Evolutionary conservation across 352 stramenopile genomes (phyloP).

Genomic region (Globisporangium uncinulatum): DNA sequence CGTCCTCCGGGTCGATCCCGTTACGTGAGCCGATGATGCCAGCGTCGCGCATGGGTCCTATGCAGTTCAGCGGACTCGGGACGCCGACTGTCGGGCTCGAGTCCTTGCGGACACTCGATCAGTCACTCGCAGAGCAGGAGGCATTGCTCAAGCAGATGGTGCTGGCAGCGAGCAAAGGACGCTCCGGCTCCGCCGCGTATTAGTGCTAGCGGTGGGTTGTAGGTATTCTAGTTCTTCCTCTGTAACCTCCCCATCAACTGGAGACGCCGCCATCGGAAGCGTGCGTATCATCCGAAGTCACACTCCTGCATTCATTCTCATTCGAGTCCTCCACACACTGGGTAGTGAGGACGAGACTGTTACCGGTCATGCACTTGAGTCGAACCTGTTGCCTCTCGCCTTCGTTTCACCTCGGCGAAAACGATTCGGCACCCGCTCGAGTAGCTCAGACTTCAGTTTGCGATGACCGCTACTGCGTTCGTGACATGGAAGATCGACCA

Average conservation of each 20-base stretch:
- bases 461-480: slow-evolving; percentile 74
- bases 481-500: slow-evolving; percentile 52
- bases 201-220: background rate
- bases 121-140: slow-evolving; percentile 24
- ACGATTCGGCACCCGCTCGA: background rate
- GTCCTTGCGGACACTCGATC: slow-evolving; percentile 16
- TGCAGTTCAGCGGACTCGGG: background rate
- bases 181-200: slow-evolving; percentile 2
- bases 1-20: background rate
- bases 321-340: too few species aligned
- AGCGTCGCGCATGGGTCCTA: background rate
- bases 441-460: background rate
- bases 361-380: too few species aligned
- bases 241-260: background rate
- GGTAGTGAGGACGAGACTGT: too few species aligned
- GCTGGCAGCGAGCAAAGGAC: slow-evolving; percentile 12
- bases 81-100: background rate
- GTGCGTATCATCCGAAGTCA: background rate
- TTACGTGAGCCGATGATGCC: background rate
- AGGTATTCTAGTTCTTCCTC: too few species aligned
- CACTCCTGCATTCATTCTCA: too few species aligned
- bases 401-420: background rate
- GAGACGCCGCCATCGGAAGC: background rate
- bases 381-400: too few species aligned
- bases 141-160: slow-evolving; percentile 22